A percentile compares a stretch with the other conserved stretches of the same genome.
These are phyloP conservation scores for Raphanus hybrid DNA, from an alignment of 441 rosid species.

Conservation along the genomic window DNA sequence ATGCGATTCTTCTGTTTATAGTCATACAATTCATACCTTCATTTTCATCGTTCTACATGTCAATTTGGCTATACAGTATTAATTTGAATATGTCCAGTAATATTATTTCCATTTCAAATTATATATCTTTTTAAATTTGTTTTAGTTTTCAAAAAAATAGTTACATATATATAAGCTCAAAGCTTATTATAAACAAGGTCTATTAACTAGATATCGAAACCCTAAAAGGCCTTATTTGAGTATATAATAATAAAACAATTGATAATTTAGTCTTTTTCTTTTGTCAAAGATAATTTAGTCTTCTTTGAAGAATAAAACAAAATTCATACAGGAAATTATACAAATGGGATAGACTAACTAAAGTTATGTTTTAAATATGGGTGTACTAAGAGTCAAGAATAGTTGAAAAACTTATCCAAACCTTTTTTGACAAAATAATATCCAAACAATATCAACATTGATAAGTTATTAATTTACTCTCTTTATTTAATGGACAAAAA, in stretches of 20 bases:
- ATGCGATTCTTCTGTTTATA: not conserved
- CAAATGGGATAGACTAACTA: constrained; percentile 6
- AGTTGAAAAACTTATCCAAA: constrained; percentile 33
- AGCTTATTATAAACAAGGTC: not conserved
- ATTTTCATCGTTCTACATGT: constrained; percentile 3
- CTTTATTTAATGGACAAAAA: not conserved
- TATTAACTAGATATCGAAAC: not conserved
- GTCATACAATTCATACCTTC: not conserved
- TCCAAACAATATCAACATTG: constrained; percentile 24
- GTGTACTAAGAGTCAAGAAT: constrained; percentile 16
- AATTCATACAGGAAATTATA: not conserved
- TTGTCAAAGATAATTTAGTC: not conserved
- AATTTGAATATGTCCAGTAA: too few relatives aligned
- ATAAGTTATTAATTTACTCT: constrained; percentile 17
- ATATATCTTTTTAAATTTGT: not conserved
- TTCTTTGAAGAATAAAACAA: not conserved
- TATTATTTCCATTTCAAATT: not conserved
- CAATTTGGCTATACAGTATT: not conserved
- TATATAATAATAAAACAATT: not conserved
- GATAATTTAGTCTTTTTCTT: not conserved
- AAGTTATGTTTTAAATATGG: constrained; percentile 14
- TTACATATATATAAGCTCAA: not conserved
- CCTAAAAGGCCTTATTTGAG: not conserved
- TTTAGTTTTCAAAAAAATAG: not conserved
- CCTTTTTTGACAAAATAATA: not conserved